Evolutionary conservation across 441 rosid genomes (phyloP), one percentile per base, ranked within the genome.

Genomic region (Biscutella auriculata): DNA sequence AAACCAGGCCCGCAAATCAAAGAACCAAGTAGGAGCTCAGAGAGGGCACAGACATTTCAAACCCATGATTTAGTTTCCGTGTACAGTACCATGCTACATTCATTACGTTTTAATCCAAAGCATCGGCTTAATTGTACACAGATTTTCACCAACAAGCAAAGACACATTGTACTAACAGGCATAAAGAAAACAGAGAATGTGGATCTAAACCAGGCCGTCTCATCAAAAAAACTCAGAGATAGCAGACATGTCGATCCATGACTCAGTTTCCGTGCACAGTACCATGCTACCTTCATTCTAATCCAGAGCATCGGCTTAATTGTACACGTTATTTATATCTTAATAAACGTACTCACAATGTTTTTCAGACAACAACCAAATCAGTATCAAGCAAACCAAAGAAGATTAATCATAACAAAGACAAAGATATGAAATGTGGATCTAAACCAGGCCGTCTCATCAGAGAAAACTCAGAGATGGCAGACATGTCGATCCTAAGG

Each of bases 271-370:
- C 27, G 77, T 76, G 77, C 62, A 78, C 78, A 72, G 28, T 65
- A 78, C 81, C 86, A 78, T 81, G 86, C 83, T 76, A 36, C 78
- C 48, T 61, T 74, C 74, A 48, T 65, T 25, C 0, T 10, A n/a
- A 43, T 78, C 80, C 83, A 77, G 84, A 79, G 80, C 78, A 79
- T 79, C 84, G 84, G 82, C 82, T 77, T 78, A 69, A 12, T 75
- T 75, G 77, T 67, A 42, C 76, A 75, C 76, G 57, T 35, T n/a
- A 11, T 44, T 5, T 17, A n/a, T n/a, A n/a, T n/a, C n/a, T n/a
- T n/a, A n/a, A n/a, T n/a, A n/a, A n/a, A n/a, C n/a, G n/a, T n/a
- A n/a, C n/a, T n/a, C n/a, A n/a, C n/a, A n/a, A n/a, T n/a, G n/a
- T n/a, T n/a, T n/a, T n/a, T n/a, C n/a, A n/a, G n/a, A n/a, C n/a